Evolutionary conservation across 1,139 yeast genomes (phyloP), one percentile per base, ranked within the genome.

Genomic region (Zygoascus sp.): DNA sequence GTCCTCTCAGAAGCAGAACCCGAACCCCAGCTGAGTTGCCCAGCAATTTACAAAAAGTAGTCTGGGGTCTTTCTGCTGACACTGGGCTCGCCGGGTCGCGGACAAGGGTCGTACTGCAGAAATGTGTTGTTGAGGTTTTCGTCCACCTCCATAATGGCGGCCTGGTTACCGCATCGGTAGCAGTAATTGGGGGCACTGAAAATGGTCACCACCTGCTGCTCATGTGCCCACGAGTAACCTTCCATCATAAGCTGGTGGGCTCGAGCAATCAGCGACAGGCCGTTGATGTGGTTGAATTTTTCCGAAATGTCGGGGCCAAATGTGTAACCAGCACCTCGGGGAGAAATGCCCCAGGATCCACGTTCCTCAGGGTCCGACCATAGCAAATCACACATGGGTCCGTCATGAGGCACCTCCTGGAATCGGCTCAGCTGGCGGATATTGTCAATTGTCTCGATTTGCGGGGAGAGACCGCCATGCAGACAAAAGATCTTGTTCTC

Each of bases 201-300:
- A 44, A 92, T 94, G n/a, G 98, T 92, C 30, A 87, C 95, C 50
- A 88, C 89, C 52, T 80, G 78, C 66, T 86, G 69, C 46, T 66
- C 70, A 52, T 67, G 71, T 25, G 67, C 54, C 71, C 53, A 88
- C 83, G 57, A 85, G 75, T 49, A 88, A 80, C 98, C 98, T 62
- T 92, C 98, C 98, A 92, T 92, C 36, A 92, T 97, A 65, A 92
- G 77, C 70, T 92, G 98, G 70, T 92, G 98, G 5, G 98, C 98
- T 62, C 98, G 78, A 5, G 97, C 96, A 53, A 94, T 88, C 57
- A 94, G 76, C 55, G 87, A 81, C 53, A 92, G 76, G 58, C 85
- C 83, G 67, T 92, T 92, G 20, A 73, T 74, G 60, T 85, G 88
- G 57, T 87, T 77, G 64, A 92, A 92, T 61, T 81, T 82, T 56